Evolutionary conservation across 352 stramenopile genomes (phyloP), one percentile per base, ranked within the genome.

Genomic region (Phytopythium cucurbitacearum): DNA sequence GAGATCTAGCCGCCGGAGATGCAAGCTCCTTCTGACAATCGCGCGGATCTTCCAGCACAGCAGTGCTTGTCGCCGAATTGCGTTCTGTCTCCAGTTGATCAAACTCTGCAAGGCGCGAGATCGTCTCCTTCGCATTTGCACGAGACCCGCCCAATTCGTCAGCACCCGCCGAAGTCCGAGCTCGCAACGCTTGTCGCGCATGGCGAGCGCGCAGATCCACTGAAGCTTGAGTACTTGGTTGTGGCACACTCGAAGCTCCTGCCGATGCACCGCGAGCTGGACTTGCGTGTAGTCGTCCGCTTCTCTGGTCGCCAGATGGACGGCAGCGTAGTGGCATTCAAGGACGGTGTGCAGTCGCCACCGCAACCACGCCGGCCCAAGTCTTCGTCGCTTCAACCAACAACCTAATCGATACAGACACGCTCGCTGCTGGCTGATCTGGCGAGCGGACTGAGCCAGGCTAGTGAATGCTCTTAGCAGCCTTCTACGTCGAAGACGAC

Each of bases 201-300:
- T 16, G 12, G 16, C n/a, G 5, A 54, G 37, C 2, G 21, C 28
- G 12, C 48, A 45, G 4, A 21, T 15, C 28, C 44, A 38, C 37
- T 54, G 48, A 34, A 38, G 37, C 11, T 46, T 36, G 12, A n/a
- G 37, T 37, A 32, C 37, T 6, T 32, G 48, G 12, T 54, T 45
- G 11, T 1, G 1, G 3, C 10, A 36, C n/a, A 36, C 4, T 2
- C 13, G 48, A 16, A 54, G 21, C 21, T 54, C 48, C 11, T 54
- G 21, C 36, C 40, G 48, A 21, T 12, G 48, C 11, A 37, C 12
- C 2, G 32, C 37, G 2, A 21, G 37, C 1, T 12, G 48, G 28
- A 46, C 28, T 28, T 54, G 16, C 13, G 45, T 13, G 5, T 8
- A 16, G 7, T 45, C 48, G 6, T 8, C 13, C 44, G 37, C 32